A percentile compares a stretch with the other conserved stretches of the same genome.
Conservation (phyloP, 202 grass and related monocot species). For the Saccharum hybrid region DNA sequence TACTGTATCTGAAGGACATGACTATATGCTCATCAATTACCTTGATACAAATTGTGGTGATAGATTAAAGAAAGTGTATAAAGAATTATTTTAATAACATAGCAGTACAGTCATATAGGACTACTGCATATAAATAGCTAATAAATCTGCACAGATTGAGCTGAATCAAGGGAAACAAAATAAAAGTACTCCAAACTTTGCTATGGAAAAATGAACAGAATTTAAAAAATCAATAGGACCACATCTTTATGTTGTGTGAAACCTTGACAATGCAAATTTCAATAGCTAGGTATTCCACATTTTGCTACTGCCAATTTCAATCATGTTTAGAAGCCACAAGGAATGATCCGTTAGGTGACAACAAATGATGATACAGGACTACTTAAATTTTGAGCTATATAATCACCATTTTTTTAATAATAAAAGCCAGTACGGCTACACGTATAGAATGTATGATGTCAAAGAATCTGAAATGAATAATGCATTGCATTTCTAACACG, state of each 20-base stretch:
- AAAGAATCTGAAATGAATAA: conserved; percentile 15
- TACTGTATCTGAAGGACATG: background rate
- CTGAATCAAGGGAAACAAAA: background rate
- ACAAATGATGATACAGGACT: background rate
- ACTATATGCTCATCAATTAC: background rate
- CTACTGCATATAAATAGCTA: conserved; percentile 3
- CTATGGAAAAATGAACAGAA: background rate
- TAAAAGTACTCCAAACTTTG: background rate
- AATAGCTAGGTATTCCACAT: background rate
- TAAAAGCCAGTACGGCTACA: background rate
- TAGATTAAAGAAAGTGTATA: background rate
- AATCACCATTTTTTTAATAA: conserved; percentile 13
- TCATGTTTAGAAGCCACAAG: background rate
- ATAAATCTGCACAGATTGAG: background rate
- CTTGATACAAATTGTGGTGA: background rate
- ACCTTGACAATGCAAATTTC: background rate
- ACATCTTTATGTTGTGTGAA: conserved; percentile 28
- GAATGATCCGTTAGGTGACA: conserved; percentile 23
- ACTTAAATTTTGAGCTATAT: background rate
- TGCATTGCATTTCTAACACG: conserved; percentile 8
- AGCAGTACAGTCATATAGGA: background rate
- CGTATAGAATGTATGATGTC: conserved; percentile 10
- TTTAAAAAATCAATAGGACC: background rate
- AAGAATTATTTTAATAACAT: background rate
- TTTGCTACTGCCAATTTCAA: conserved; percentile 1